Percentiles rank a stretch among this genome's conserved stretches.
Evolutionary conservation across 306 rosid genomes (phyloP).

Genomic region (Abrus pulchellus): DNA sequence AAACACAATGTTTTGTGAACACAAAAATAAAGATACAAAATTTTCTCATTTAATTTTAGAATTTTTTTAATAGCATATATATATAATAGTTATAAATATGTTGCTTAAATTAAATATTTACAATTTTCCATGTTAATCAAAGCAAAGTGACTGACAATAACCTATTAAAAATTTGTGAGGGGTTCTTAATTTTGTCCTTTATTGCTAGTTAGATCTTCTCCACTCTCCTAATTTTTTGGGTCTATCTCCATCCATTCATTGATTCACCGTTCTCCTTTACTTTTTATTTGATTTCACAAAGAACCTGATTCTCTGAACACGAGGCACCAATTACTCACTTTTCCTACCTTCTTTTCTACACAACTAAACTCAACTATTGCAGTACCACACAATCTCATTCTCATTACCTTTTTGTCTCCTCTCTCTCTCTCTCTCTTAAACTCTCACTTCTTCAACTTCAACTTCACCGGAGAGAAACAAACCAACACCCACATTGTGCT

Average conservation of each 20-base stretch:
- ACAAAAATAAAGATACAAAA: too few relatives aligned
- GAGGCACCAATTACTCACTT: conserved; percentile 42
- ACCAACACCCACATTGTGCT: not conserved
- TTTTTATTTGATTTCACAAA: conserved; percentile 44
- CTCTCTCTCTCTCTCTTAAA: conserved; percentile 24
- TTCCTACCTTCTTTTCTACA: conserved; percentile 19
- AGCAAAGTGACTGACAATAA: not conserved
- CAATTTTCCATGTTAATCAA: not conserved
- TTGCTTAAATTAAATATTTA: too few relatives aligned
- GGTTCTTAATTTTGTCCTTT: too few relatives aligned
- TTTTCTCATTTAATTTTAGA: too few relatives aligned
- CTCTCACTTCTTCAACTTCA: not conserved
- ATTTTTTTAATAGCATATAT: too few relatives aligned
- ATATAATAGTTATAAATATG: too few relatives aligned
- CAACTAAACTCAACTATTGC: not conserved
- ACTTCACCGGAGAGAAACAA: not conserved
- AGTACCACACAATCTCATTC: conserved; percentile 24
- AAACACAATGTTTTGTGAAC: not conserved
- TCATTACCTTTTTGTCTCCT: conserved; percentile 31
- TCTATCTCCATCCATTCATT: not conserved
- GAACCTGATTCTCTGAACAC: conserved; percentile 78
- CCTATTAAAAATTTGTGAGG: too few relatives aligned
- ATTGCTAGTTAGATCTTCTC: not conserved
- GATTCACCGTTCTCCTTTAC: too few relatives aligned
- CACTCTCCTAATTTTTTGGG: not conserved